A percentile compares a stretch with the other conserved stretches of the same genome.
Evolutionary conservation across 202 grass and related monocot genomes (phyloP).

Genomic region (Elaeis oleifera): DNA sequence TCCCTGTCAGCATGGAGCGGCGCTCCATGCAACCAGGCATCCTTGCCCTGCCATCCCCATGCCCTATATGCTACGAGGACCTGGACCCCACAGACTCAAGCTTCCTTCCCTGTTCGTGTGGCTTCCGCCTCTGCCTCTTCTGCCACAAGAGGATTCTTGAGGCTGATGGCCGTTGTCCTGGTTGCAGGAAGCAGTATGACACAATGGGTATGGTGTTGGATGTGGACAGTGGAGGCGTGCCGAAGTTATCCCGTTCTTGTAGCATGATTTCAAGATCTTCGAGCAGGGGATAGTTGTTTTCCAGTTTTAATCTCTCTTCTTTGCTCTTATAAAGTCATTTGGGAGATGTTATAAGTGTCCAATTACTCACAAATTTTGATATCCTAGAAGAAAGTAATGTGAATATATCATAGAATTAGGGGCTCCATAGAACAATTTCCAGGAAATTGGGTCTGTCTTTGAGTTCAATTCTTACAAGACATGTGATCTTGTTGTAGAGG

Average conservation of each 20-base stretch:
- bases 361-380: conserved; percentile 13
- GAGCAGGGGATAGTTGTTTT: conserved; percentile 24
- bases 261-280: conserved; percentile 87
- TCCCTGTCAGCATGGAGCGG: conserved; percentile 37
- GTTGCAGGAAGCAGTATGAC: conserved; percentile 91
- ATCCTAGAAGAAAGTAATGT: conserved; percentile 61
- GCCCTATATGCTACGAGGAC: conserved; percentile 95
- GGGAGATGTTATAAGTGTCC: conserved; percentile 31
- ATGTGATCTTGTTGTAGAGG: conserved; percentile 41
- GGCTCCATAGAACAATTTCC: conserved; percentile 36
- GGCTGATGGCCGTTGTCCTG: conserved; percentile 79
- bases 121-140: conserved; percentile 88
- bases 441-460: conserved; percentile 16
- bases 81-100: conserved; percentile 74
- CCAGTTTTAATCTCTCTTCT: conserved; percentile 29
- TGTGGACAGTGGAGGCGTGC: conserved; percentile 8
- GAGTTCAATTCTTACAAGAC: conserved; percentile 21
- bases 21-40: conserved; percentile 35
- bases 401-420: conserved; percentile 56
- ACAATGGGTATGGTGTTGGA: conserved; percentile 24
- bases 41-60: conserved; percentile 47
- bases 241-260: conserved; percentile 52
- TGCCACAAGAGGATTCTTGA: conserved; percentile 92
- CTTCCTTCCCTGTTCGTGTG: conserved; percentile 81
- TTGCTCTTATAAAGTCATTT: conserved; percentile 26